Evolutionary conservation across 345 rosid species (phyloP), one percentile per base, ranked within the genome.

Genomic region (Zanthoxylum bungeanum): DNA sequence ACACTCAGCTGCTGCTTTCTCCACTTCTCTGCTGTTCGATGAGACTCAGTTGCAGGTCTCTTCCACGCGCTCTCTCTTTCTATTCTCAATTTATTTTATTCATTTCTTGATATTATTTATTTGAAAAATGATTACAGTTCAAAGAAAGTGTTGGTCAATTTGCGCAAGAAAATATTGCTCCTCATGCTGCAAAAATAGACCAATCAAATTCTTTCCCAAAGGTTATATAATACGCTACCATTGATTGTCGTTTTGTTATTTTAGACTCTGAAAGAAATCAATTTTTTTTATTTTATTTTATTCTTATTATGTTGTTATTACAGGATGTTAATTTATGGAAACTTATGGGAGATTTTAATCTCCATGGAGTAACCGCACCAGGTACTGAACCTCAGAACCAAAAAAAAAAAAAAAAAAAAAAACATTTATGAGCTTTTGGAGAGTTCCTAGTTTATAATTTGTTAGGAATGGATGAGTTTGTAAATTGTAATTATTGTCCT

Each of bases 291-390:
- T 22, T 61, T 24, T 30, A 31, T 69, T n/a, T n/a, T n/a, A n/a
- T n/a, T n/a, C n/a, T n/a, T n/a, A 40, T 68, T 16, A 51, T 42
- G 68, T 72, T 56, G 37, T 50, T 28, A 9, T 28, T 77, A 1
- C 75, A 91, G 98, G 97, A 94, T 46, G 90, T 85, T 52, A 87
- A 94, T 72, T 85, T 92, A 59, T 94, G 98, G 98, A 94, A 94
- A 78, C 84, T 83, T 46, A 92, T 92, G 98, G 97, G 98, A 40
- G 95, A 87, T 73, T 94, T 94, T 69, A 90, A 86, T 88, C 98
- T 94, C 57, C 93, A 82, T 81, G 98, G 97, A 78, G 86, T 94
- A 61, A 94, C 97, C 50, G 97, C 91, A 24, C 97, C 98, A 69
- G 97, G 97, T 94, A 64, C n/a, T n/a, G n/a, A n/a, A n/a, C n/a